Evolutionary conservation across 1,284 basidiomycete species (phyloP).

Genomic region (Pascua sp.): DNA sequence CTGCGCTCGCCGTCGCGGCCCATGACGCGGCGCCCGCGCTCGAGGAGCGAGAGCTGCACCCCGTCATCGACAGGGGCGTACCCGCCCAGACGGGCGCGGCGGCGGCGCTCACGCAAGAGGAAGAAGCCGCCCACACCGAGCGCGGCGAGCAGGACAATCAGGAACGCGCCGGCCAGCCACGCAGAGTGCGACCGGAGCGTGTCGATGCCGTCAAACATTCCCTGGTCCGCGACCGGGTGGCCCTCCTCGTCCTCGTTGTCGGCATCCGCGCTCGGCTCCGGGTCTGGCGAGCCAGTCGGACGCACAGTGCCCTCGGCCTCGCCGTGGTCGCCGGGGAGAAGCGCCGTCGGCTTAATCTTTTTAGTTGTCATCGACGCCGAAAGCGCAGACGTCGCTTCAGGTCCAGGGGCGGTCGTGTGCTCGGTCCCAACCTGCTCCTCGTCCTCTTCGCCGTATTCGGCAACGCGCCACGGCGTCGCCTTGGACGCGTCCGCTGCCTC

Average conservation of each 20-base stretch:
- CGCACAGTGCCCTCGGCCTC: conserved; percentile 25
- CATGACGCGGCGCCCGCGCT: conserved; percentile 38
- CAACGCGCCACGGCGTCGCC: conserved; percentile 60
- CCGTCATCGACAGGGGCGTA: conserved; percentile 68
- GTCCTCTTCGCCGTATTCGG: conserved; percentile 43
- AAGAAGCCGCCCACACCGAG: conserved; percentile 59
- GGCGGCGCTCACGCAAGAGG: conserved; percentile 59
- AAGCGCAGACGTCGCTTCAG: background rate
- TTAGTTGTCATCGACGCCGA: conserved; percentile 49
- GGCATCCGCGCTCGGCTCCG: conserved; percentile 27
- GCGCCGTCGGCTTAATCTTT: conserved; percentile 78
- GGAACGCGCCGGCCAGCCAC: conserved; percentile 76
- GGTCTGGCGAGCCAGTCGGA: background rate
- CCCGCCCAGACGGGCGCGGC: conserved; percentile 46
- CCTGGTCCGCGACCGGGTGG: conserved; percentile 59
- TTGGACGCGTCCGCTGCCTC: conserved; percentile 70
- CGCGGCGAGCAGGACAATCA: conserved; percentile 66
- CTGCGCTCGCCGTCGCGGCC: conserved; percentile 50
- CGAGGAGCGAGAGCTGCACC: conserved; percentile 67
- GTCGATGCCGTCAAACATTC: conserved; percentile 80
- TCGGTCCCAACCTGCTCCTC: conserved; percentile 49
- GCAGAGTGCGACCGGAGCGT: conserved; percentile 69
- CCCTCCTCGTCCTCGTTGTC: conserved; percentile 14
- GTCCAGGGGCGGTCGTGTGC: conserved; percentile 45
- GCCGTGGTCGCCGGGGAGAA: conserved; percentile 83